Evolutionary conservation across 306 rosid genomes (phyloP), one percentile per base, ranked within the genome.

Genomic region (Chamaecrista fasciculata): DNA sequence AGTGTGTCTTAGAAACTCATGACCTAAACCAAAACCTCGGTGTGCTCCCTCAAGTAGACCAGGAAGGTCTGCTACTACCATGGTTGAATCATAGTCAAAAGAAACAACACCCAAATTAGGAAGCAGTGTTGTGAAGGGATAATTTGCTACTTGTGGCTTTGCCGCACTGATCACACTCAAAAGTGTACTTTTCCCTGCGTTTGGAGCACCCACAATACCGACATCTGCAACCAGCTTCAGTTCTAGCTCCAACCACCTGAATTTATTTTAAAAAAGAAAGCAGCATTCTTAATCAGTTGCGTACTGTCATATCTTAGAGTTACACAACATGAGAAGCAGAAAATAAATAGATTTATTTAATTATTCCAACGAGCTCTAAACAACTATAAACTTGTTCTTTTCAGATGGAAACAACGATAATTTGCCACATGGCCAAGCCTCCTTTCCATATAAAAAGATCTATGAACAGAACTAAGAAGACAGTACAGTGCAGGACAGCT

Each of bases 1-100:
- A 33, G 97, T 86, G 85, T 90, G 97, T 31, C 95, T 81, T 51
- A 94, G 91, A 85, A 94, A 90, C 80, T 90, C 97, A 15, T 94
- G 98, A 66, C 97, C 97, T 80, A 88, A 84, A 76, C 98, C 98
- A 48, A 94, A 94, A 70, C 98, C 98, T 60, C 87, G 86, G 71
- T 90, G 97, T 24, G 98, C 98, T 62, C 98, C 98, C 86, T 94
- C 97, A 74, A 94, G 98, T 73, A 94, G 89, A 74, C 98, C 97
- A 2, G 97, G 97, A 63, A 94, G 96, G 75, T 94, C 98, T 66
- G 98, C 98, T 67, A 90, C 98, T 47, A 94, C 98, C 85, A 88
- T 85, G 16, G 92, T 82, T 39, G 98, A 80, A 80, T 90, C 92
- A 69, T 80, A 94, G 79, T 94, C 95, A 42, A 94, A 94, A 62